Conservation (phyloP, 1,284 basidiomycete genomes). For the Tetrapyrgos nigripes region DNA sequence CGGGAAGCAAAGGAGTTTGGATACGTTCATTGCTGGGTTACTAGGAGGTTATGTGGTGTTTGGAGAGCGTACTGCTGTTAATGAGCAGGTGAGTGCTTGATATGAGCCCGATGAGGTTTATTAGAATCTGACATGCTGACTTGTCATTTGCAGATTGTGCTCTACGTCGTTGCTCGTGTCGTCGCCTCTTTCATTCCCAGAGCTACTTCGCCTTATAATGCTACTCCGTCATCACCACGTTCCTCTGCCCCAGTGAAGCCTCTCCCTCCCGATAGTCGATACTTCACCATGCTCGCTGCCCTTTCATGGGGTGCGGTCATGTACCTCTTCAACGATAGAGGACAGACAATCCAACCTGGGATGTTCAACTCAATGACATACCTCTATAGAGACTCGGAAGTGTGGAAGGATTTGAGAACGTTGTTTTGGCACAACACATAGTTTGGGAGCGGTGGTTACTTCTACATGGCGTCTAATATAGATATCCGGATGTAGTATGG, state of each 20-base stretch:
- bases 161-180: slow-evolving; percentile 93
- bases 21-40: slow-evolving; percentile 94
- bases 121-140: slow-evolving; percentile 3
- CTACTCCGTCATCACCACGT: slow-evolving; percentile 34
- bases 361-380: slow-evolving; percentile 73
- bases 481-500: too few species aligned
- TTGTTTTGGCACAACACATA: slow-evolving; percentile 83
- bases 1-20: slow-evolving; percentile 81
- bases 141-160: slow-evolving; percentile 78
- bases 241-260: slow-evolving; percentile 17
- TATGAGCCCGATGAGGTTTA: background rate
- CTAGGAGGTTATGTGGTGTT: slow-evolving; percentile 95
- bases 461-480: background rate
- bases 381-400: slow-evolving; percentile 82
- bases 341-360: slow-evolving; percentile 77
- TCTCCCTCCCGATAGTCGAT: slow-evolving; percentile 23
- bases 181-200: slow-evolving; percentile 89
- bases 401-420: slow-evolving; percentile 74
- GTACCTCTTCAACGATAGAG: slow-evolving; percentile 75
- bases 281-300: slow-evolving; percentile 76
- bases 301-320: slow-evolving; percentile 79
- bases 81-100: slow-evolving; percentile 84
- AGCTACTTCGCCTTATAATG: slow-evolving; percentile 50
- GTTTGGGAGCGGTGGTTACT: slow-evolving; percentile 14
- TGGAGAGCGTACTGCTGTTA: slow-evolving; percentile 94